Evolutionary conservation across 1,284 basidiomycete species (phyloP).

Genomic region (Moesziomyces aphidis): DNA sequence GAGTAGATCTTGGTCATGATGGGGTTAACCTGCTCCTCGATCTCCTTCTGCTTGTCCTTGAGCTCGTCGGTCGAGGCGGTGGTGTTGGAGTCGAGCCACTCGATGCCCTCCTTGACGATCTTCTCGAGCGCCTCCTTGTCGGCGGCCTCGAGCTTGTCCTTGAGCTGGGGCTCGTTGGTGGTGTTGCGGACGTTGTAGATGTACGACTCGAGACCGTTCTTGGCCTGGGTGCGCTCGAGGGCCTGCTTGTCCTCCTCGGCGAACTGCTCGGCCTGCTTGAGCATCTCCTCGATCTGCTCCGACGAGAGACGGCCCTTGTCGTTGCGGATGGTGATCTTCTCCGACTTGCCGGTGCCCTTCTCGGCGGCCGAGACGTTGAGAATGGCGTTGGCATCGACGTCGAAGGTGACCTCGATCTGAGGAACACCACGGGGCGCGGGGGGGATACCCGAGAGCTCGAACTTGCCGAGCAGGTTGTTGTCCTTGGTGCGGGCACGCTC

Average conservation of each 20-base stretch:
- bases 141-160: constrained; percentile 83
- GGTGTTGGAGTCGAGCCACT: constrained; percentile 87
- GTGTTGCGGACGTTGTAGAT: constrained; percentile 94
- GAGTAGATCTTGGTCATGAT: constrained; percentile 95
- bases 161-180: constrained; percentile 65
- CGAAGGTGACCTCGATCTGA: constrained; percentile 98
- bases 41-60: constrained; percentile 93
- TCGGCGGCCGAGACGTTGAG: constrained; percentile 95
- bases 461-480: constrained; percentile 98
- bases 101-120: constrained; percentile 86
- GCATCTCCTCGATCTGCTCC: constrained; percentile 98
- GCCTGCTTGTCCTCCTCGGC: constrained; percentile 75
- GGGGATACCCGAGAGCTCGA: constrained; percentile 97
- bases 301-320: constrained; percentile 98
- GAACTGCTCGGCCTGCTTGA: constrained; percentile 75
- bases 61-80: constrained; percentile 97
- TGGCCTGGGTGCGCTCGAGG: constrained; percentile 80
- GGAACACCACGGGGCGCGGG: constrained; percentile 98
- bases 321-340: constrained; percentile 94
- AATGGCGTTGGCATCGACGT: constrained; percentile 98
- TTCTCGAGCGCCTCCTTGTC: constrained; percentile 90
- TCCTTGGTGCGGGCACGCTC: constrained; percentile 99
- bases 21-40: constrained; percentile 89
- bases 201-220: constrained; percentile 87
- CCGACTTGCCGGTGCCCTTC: constrained; percentile 97